Percentiles rank a stretch among this genome's conserved stretches.
These are phyloP conservation scores for Aspergillus sclerotiicarbonarius DNA, from an alignment of 495 filamentous ascomycete species.

Conservation along the genomic window DNA sequence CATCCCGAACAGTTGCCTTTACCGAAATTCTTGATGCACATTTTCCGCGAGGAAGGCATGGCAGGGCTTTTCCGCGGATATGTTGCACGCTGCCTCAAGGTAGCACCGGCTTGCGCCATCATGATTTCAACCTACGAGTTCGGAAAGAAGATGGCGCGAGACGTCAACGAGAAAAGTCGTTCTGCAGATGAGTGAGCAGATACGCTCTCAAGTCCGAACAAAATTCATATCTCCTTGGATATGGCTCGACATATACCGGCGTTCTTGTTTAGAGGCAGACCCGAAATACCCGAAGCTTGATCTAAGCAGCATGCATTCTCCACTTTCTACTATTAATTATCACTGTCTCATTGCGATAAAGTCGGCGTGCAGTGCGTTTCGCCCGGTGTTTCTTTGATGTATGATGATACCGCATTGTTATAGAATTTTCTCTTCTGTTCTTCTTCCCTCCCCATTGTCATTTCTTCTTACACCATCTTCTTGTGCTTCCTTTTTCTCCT, in stretches of 20 bases:
- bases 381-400: conserved; percentile 14
- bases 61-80: conserved; percentile 85
- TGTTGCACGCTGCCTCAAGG: conserved; percentile 87
- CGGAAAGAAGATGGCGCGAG: conserved; percentile 81
- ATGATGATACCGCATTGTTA: conserved; percentile 32
- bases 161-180: conserved; percentile 68
- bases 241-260: background rate
- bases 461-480: conserved; percentile 11
- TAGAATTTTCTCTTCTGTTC: conserved; percentile 27
- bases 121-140: conserved; percentile 99
- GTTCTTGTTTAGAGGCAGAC: background rate
- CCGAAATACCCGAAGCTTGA: background rate
- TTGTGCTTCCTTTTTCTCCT: background rate
- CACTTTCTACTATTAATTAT: conserved; percentile 25
- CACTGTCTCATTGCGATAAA: conserved; percentile 26
- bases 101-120: conserved; percentile 96
- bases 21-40: conserved; percentile 78
- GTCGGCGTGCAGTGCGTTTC: conserved; percentile 14
- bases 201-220: background rate
- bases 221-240: conserved; percentile 10
- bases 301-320: conserved; percentile 10
- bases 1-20: conserved; percentile 72
- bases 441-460: conserved; percentile 3
- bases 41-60: conserved; percentile 79
- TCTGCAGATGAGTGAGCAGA: conserved; percentile 16